These are phyloP conservation scores for Erigeron canadensis DNA, from an alignment of 129 eudicot species.

Conservation along the genomic window DNA sequence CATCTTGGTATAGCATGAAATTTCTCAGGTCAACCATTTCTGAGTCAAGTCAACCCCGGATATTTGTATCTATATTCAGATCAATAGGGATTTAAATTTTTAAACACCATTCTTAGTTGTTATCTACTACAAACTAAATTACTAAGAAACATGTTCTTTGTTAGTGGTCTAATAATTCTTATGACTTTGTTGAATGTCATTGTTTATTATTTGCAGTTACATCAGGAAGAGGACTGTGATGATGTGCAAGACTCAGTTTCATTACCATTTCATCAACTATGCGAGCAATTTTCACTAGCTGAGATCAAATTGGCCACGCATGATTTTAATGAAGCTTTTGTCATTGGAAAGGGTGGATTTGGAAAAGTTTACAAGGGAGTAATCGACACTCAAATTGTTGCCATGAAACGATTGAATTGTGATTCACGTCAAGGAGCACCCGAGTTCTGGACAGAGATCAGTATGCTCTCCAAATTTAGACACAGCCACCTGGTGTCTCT, in stretches of 20 bases:
- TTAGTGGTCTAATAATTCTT: too few relatives aligned
- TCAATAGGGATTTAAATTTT: too few relatives aligned
- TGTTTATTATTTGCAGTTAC: too few relatives aligned
- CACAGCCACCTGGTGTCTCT: slow-evolving; percentile 40
- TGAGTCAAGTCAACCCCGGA: too few relatives aligned
- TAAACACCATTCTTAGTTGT: too few relatives aligned
- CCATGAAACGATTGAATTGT: slow-evolving; percentile 28
- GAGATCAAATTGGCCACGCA: slow-evolving; percentile 32
- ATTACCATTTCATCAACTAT: slow-evolving; percentile 4
- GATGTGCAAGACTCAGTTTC: background rate
- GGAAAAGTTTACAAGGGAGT: slow-evolving; percentile 33
- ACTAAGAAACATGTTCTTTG: too few relatives aligned
- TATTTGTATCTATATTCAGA: too few relatives aligned
- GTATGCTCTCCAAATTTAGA: slow-evolving; percentile 38
- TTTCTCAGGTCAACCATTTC: too few relatives aligned
- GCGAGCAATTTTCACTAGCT: slow-evolving; percentile 18
- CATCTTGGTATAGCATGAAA: too few relatives aligned
- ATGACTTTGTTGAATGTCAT: too few relatives aligned
- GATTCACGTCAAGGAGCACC: slow-evolving; percentile 37
- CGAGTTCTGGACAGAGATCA: slow-evolving; percentile 38
- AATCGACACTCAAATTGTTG: slow-evolving; percentile 22
- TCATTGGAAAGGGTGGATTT: slow-evolving; percentile 38
- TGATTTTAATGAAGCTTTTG: slow-evolving; percentile 15
- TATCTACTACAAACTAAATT: too few relatives aligned
- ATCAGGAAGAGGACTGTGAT: too few relatives aligned